Evolutionary conservation across 1,284 basidiomycete genomes (phyloP).

Genomic region (Heliocybe sulcata): DNA sequence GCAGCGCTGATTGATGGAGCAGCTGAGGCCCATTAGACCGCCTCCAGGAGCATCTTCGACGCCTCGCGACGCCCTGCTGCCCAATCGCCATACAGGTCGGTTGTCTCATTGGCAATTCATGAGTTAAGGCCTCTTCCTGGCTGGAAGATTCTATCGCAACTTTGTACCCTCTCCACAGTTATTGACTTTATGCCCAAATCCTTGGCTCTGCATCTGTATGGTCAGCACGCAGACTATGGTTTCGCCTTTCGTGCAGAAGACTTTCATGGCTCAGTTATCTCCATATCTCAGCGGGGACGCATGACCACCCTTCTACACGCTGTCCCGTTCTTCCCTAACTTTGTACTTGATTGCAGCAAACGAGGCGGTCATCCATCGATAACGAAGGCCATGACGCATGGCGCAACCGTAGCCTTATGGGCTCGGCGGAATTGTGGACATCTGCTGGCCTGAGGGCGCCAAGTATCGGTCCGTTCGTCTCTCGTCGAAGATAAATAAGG

Average conservation of each 20-base stretch:
- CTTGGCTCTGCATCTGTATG: neutral
- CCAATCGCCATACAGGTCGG: no score
- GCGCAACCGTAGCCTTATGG: neutral
- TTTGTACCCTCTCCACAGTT: neutral
- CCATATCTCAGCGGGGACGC: neutral
- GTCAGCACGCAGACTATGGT: neutral
- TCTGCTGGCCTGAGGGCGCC: no score
- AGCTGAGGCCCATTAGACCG: no score
- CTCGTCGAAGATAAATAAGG: no score
- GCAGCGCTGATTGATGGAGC: neutral
- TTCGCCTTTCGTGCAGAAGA: neutral
- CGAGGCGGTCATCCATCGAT: neutral
- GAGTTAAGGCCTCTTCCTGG: no score
- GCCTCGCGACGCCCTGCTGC: no score
- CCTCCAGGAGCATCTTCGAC: no score
- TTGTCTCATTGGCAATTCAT: no score
- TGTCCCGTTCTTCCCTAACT: neutral
- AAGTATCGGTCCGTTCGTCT: no score
- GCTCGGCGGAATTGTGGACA: neutral
- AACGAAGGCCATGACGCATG: neutral
- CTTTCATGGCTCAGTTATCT: neutral
- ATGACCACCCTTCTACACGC: neutral
- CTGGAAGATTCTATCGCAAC: neutral
- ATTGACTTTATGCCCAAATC: neutral
- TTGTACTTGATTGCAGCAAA: neutral